Base-by-base conservation (phyloP, 2,329 filamentous ascomycete species). In the Cephalotrichum gorgonifer region DNA sequence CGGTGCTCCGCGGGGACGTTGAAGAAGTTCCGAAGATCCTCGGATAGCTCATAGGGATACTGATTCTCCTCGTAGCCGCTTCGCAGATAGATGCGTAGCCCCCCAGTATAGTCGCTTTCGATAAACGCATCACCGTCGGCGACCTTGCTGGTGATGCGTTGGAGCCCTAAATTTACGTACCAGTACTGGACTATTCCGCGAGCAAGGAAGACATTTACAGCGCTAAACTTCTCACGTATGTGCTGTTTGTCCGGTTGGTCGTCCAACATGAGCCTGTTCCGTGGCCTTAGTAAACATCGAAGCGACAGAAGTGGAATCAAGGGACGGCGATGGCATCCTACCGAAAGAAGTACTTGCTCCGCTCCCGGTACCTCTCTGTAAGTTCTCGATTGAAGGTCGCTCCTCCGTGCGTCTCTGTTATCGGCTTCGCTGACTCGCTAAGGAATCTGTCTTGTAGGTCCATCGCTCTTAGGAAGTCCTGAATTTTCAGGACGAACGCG, bases 21-120 rank as follows among this genome's bases (percentile, higher is more conserved):
- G 47, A 52, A 50, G 39, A 49, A 52, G 12, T 20, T 22, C 7
- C 43, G 35, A 8, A 52, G 43, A 31, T 49, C 47, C 23, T 52
- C 50, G 6, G 38, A 43, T n/a, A 52, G 47, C 28, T 52, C 47
- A 22, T 26, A 44, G 22, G 50, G 50, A 35, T 47, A 39, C 6
- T 22, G 12, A 20, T 52, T 47, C n/a, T 39, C 28, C 28, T 49
- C 47, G 27, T 50, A 44, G 3, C 35, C 47, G 14, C 20, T n/a
- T 14, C 27, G 38, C 20, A 52, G 20, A 30, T 52, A 52, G 4
- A 52, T 42, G 5, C 47, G 50, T n/a, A 52, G 38, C 17, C 43
- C 47, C 1, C 47, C 47, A n/a, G 43, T 27, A n/a, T 43, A 47
- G 38, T 52, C 47, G 25, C 35, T 31, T 41, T 52, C 50, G 11